phyloP scores from a whole-genome alignment of 2,329 filamentous ascomycete genomes.

The Cercospora janseana region DNA sequence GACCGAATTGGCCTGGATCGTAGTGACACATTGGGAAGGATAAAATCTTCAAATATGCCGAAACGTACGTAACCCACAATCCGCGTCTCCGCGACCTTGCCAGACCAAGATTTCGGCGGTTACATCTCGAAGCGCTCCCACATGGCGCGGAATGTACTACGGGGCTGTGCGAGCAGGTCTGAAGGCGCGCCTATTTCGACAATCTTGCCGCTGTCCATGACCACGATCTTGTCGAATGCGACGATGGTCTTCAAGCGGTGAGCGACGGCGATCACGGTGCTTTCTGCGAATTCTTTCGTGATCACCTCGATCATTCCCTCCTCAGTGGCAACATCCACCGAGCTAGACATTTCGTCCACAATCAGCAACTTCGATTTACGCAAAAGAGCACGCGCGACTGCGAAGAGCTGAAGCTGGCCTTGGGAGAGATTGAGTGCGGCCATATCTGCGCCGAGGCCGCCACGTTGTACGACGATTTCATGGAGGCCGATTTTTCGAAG shows the following conservation, averaged over 20 bases:
- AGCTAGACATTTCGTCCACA: constrained; percentile 38
- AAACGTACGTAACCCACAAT: neutral
- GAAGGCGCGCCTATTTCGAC: constrained; percentile 41
- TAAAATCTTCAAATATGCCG: neutral
- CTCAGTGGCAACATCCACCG: constrained; percentile 59
- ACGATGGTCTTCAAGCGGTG: constrained; percentile 58
- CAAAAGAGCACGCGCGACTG: constrained; percentile 49
- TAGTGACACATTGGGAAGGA: constrained; percentile 2
- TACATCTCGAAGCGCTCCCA: constrained; percentile 1
- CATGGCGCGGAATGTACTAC: constrained; percentile 11
- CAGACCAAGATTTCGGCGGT: neutral
- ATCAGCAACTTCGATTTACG: constrained; percentile 45
- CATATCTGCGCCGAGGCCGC: constrained; percentile 43
- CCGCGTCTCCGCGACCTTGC: neutral
- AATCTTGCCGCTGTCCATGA: constrained; percentile 52
- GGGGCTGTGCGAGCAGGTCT: constrained; percentile 24
- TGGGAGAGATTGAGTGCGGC: constrained; percentile 40
- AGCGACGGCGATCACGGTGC: constrained; percentile 60
- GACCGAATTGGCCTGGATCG: neutral
- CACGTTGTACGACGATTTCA: constrained; percentile 26
- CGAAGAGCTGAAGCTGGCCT: constrained; percentile 53
- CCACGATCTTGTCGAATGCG: constrained; percentile 53
- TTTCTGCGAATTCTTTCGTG: constrained; percentile 47
- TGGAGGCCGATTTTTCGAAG: constrained; percentile 49
- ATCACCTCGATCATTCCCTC: constrained; percentile 55